Evolutionary conservation across 352 stramenopile species (phyloP).

Genomic region (Phytophthora macrochlamydospora): DNA sequence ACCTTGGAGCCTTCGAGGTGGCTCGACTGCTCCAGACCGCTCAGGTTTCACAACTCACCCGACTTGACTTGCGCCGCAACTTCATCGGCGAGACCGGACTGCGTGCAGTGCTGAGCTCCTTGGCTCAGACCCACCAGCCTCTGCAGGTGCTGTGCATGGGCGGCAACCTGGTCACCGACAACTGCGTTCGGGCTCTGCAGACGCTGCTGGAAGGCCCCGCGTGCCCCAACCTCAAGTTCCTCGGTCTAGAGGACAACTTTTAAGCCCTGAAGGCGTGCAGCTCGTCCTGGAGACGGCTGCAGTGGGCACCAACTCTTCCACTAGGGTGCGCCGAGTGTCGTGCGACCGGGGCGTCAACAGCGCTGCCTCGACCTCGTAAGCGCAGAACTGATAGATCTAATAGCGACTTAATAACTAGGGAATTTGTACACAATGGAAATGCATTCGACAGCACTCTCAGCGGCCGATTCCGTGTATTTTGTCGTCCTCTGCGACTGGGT

Average conservation of each 20-base stretch:
- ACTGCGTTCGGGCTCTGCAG: conserved; percentile 62
- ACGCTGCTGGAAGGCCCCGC: conserved; percentile 36
- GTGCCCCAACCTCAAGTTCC: conserved; percentile 64
- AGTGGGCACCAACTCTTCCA: conserved; percentile 43
- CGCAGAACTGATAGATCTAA: conserved; percentile 25
- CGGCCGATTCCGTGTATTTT: too few species aligned
- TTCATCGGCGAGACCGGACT: conserved; percentile 74
- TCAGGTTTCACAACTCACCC: conserved; percentile 40
- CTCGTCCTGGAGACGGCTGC: conserved; percentile 62
- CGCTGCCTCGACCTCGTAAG: conserved; percentile 6
- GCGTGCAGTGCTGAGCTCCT: conserved; percentile 38
- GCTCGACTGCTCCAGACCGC: conserved; percentile 44
- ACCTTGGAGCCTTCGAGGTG: conserved; percentile 56
- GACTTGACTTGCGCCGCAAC: conserved; percentile 70
- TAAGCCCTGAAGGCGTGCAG: conserved; percentile 66
- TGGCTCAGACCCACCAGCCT: conserved; percentile 31
- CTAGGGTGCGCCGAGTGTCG: conserved; percentile 55
- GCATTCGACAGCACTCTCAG: too few species aligned
- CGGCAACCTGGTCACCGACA: conserved; percentile 84
- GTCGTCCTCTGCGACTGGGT: too few species aligned
- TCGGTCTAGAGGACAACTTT: conserved; percentile 83
- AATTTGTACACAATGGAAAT: conserved; percentile 16
- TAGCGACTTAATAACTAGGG: conserved; percentile 12
- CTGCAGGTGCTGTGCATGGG: conserved; percentile 80
- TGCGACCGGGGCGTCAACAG: conserved; percentile 36